Evolutionary conservation across 306 rosid species (phyloP).

Genomic region (Sicyos baderoa): DNA sequence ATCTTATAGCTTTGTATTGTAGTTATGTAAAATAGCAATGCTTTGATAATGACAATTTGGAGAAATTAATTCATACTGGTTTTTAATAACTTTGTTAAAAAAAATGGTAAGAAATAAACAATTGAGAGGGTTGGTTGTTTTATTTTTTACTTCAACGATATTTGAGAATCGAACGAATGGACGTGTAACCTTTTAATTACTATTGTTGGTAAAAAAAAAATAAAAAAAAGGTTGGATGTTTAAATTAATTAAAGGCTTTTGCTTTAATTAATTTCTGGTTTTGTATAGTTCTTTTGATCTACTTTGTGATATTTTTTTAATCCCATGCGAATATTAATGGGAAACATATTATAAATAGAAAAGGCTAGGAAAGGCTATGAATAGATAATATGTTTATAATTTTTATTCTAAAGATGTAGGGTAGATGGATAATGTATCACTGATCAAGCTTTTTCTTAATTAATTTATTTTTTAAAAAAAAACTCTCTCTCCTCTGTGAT

Average conservation of each 20-base stretch:
- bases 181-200: too few species aligned
- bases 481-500: background rate
- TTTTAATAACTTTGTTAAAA: background rate
- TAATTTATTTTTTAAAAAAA: too few species aligned
- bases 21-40: too few species aligned
- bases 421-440: background rate
- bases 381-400: background rate
- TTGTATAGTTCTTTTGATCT: background rate
- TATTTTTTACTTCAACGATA: too few species aligned
- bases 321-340: conserved; percentile 9
- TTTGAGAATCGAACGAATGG: too few species aligned
- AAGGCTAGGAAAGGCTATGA: background rate
- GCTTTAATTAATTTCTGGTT: background rate
- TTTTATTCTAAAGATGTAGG: background rate
- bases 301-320: background rate
- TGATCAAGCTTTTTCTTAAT: too few species aligned
- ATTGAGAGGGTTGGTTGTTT: background rate
- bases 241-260: conserved; percentile 6
- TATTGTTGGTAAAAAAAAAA: too few species aligned
- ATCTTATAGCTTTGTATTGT: background rate
- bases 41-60: conserved; percentile 9
- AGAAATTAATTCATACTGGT: background rate
- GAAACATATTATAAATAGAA: background rate
- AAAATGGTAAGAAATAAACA: too few species aligned
- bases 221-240: too few species aligned